phyloP scores from a whole-genome alignment of 192 early-diverging fungal genomes.

The Gaertneriomyces sp. region DNA sequence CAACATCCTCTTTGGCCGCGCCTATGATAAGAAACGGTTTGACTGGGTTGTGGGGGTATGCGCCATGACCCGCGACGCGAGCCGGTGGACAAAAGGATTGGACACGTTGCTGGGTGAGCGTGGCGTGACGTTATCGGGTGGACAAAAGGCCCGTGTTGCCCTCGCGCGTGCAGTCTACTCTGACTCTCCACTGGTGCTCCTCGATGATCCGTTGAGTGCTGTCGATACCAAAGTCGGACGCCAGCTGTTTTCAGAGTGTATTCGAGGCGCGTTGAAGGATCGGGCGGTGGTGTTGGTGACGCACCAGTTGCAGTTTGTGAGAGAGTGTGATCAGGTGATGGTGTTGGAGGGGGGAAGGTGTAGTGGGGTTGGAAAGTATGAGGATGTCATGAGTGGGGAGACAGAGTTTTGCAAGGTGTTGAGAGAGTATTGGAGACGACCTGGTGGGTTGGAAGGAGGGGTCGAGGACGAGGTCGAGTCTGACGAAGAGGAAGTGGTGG shows the following conservation, averaged over 20 bases:
- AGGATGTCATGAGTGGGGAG: conserved; percentile 17
- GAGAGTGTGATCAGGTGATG: conserved; percentile 32
- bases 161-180: conserved; percentile 47
- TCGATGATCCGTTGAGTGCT: conserved; percentile 51
- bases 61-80: conserved; percentile 44
- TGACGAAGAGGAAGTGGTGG: background rate
- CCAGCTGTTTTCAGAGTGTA: conserved; percentile 45
- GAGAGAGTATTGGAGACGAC: conserved; percentile 24
- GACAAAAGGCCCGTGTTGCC: conserved; percentile 45
- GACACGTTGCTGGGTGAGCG: conserved; percentile 43
- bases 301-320: conserved; percentile 49
- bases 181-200: conserved; percentile 42
- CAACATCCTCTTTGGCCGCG: conserved; percentile 47
- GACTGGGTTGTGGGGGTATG: conserved; percentile 36
- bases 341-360: conserved; percentile 39
- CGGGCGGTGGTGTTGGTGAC: conserved; percentile 43
- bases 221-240: conserved; percentile 46
- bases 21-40: conserved; percentile 35
- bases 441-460: conserved; percentile 21
- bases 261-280: conserved; percentile 31
- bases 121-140: conserved; percentile 44
- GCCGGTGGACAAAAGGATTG: conserved; percentile 26
- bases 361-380: conserved; percentile 27
- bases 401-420: conserved; percentile 28
- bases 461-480: conserved; percentile 22